Base-by-base conservation (phyloP, 768 basidiomycete genomes). In the Collybia nuda region DNA sequence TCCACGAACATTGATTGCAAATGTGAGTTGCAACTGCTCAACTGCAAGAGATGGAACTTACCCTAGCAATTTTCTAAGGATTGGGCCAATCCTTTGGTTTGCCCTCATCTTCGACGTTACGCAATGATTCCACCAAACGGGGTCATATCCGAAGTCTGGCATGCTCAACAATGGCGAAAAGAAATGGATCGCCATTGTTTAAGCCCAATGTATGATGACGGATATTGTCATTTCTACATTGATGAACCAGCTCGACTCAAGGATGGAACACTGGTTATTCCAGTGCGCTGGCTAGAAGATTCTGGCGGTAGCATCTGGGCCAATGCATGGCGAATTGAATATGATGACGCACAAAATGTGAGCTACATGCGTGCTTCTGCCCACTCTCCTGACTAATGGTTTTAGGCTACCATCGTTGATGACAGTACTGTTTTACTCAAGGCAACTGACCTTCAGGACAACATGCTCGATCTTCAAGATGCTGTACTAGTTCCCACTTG, bases 81-180 rank as follows among this genome's bases (percentile, higher is more conserved):
- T 44, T 71, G 65, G 60, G 44, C 61, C 4, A 71, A 69, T 43
- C 67, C 68, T 3, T 32, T 51, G 7, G 54, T 65, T 5, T 47
- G 59, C 22, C 40, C 50, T 3, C 56, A 70, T 22, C 59, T 71
- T 9, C 57, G 53, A 8, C 52, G 57, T 5, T 69, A 70, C 51
- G 67, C 67, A 1, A 63, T 63, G 1, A 62, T 69, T n/a, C 51
- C 62, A 1, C 42, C 23, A 0, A 44, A 61, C 40, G 60, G 65
- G 1, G 42, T 62, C 2, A 54, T 70, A 3, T 67, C 64, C 0
- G 68, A 69, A 51, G 57, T 65, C 11, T 70, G 62, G 58, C 71
- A 70, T 54, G 68, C 55, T 0, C 28, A 59, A 18, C 61, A 62
- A 41, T 70, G 67, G 67, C 48, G 57, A 9, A 32, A 52, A 8